phyloP scores from a whole-genome alignment of 441 rosid species.

The Iberis amara region DNA sequence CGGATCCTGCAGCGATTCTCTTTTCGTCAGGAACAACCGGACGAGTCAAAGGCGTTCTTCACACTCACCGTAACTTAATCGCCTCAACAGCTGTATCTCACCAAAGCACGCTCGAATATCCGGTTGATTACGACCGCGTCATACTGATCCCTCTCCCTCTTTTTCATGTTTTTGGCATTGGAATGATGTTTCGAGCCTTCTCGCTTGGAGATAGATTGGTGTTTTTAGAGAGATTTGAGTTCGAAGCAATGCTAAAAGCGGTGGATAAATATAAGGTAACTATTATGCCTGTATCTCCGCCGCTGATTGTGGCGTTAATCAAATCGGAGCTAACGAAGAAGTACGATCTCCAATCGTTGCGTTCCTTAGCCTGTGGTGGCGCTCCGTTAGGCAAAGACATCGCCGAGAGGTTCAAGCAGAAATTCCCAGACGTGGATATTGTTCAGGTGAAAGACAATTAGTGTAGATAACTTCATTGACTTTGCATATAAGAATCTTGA shows the following conservation, averaged over 20 bases:
- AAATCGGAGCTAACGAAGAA: conserved; percentile 59
- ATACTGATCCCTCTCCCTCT: conserved; percentile 56
- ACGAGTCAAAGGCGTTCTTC: conserved; percentile 55
- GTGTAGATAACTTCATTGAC: neutral
- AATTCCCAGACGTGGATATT: conserved; percentile 57
- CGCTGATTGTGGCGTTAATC: conserved; percentile 55
- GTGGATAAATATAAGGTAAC: conserved; percentile 56
- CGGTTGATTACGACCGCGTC: conserved; percentile 40
- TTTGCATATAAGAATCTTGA: neutral
- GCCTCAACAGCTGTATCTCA: conserved; percentile 45
- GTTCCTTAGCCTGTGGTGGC: conserved; percentile 62
- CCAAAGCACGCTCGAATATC: conserved; percentile 13
- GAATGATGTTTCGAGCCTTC: conserved; percentile 44
- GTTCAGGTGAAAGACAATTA: conserved; percentile 34
- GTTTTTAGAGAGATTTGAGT: conserved; percentile 59
- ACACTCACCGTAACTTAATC: conserved; percentile 68
- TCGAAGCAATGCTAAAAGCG: conserved; percentile 53
- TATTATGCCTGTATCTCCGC: conserved; percentile 76
- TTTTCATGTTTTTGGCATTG: conserved; percentile 77
- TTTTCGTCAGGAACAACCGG: conserved; percentile 91
- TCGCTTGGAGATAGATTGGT: conserved; percentile 56
- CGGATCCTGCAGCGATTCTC: conserved; percentile 64
- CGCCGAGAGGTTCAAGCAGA: conserved; percentile 49
- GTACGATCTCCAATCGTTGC: conserved; percentile 61
- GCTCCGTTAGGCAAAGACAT: conserved; percentile 72